Conservation (phyloP, 495 filamentous ascomycete genomes). For the Achaetomiella virescens region DNA sequence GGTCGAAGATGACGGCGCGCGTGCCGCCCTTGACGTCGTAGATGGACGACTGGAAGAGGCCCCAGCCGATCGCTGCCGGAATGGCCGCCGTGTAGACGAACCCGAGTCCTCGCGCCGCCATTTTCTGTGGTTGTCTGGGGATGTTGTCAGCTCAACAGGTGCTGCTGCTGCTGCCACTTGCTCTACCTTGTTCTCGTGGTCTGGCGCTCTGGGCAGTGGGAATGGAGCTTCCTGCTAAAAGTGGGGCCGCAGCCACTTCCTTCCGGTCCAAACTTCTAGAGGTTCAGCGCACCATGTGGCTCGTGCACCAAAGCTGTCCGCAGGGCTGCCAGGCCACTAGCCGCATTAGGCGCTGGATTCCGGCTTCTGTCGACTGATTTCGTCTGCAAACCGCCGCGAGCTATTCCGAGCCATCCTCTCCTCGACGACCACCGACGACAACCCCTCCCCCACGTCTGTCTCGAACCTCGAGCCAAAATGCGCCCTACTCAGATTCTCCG, state of each 20-base stretch:
- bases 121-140: constrained; percentile 15
- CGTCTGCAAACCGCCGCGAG: constrained; percentile 20
- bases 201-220: constrained; percentile 11
- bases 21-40: constrained; percentile 96
- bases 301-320: constrained; percentile 1
- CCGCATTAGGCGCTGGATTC: constrained; percentile 35
- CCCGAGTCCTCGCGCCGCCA: constrained; percentile 53
- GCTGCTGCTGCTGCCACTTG: background rate
- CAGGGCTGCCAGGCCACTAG: constrained; percentile 15
- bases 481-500: constrained; percentile 44
- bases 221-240: constrained; percentile 23
- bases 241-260: constrained; percentile 10
- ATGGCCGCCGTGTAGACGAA: constrained; percentile 64
- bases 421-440: constrained; percentile 22
- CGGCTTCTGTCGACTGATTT: constrained; percentile 32
- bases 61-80: constrained; percentile 58
- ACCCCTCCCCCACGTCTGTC: constrained; percentile 8
- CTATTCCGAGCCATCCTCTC: constrained; percentile 14
- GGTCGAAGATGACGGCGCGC: constrained; percentile 96
- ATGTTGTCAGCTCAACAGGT: background rate
- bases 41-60: constrained; percentile 65
- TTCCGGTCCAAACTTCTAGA: no score
- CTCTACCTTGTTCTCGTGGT: constrained; percentile 6
- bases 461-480: constrained; percentile 51
- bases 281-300: background rate